Conservation (phyloP, 2,329 filamentous ascomycete genomes). For the Hortaea werneckii region DNA sequence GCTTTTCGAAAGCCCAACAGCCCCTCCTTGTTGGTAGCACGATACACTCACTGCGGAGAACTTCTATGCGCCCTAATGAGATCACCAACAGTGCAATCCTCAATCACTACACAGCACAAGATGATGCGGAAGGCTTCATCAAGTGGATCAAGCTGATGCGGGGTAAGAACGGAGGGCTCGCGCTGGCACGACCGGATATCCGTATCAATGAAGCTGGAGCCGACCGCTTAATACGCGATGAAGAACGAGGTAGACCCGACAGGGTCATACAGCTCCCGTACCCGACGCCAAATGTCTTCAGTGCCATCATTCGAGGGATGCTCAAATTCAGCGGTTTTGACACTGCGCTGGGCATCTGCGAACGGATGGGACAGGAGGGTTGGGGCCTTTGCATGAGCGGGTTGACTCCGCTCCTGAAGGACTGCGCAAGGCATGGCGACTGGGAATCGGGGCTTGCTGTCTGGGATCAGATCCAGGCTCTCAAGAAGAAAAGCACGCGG, state of each 20-base stretch:
- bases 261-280: conserved; percentile 34
- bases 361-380: conserved; percentile 33
- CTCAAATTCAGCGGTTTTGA: conserved; percentile 37
- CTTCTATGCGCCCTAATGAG: conserved; percentile 37
- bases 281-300: conserved; percentile 36
- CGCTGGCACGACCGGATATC: conserved; percentile 31
- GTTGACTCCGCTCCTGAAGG: conserved; percentile 29
- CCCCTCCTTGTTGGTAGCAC: conserved; percentile 22
- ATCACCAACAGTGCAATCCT: conserved; percentile 32
- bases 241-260: conserved; percentile 6
- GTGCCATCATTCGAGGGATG: conserved; percentile 31
- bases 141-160: conserved; percentile 33
- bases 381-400: conserved; percentile 35
- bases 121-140: conserved; percentile 26
- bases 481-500: conserved; percentile 8
- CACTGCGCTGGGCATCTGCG: conserved; percentile 31
- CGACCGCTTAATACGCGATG: conserved; percentile 10
- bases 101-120: conserved; percentile 27
- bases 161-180: conserved; percentile 28
- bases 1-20: conserved; percentile 38
- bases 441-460: conserved; percentile 28
- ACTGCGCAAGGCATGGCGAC: conserved; percentile 31
- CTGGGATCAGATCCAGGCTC: conserved; percentile 32
- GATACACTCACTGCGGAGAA: conserved; percentile 19
- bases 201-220: conserved; percentile 21